Evolutionary conservation across 2,329 filamentous ascomycete genomes (phyloP).

Genomic region (Cadophora gregata): DNA sequence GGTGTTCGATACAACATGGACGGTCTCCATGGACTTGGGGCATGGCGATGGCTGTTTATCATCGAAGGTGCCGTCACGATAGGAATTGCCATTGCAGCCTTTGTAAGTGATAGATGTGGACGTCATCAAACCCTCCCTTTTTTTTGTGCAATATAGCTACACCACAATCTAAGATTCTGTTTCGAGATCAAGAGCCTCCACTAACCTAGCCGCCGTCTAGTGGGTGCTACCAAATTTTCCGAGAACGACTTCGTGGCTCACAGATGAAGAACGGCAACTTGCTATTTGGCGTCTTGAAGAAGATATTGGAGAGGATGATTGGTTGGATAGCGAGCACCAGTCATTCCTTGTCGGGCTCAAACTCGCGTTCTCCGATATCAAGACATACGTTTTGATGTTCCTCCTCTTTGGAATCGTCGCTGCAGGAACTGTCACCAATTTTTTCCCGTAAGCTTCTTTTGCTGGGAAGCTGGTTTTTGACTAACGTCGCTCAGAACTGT

Average conservation of each 20-base stretch:
- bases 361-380: conserved; percentile 60
- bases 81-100: conserved; percentile 60
- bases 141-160: neutral
- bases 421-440: conserved; percentile 67
- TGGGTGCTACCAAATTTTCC: conserved; percentile 70
- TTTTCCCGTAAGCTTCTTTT: conserved; percentile 57
- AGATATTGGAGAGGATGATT: conserved; percentile 70
- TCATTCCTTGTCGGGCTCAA: conserved; percentile 59
- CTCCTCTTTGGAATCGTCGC: conserved; percentile 61
- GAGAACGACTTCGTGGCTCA: conserved; percentile 61
- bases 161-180: neutral
- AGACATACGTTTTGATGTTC: conserved; percentile 46
- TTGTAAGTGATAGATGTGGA: conserved; percentile 48
- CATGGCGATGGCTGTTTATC: conserved; percentile 73
- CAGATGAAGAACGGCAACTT: conserved; percentile 60
- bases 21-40: conserved; percentile 58
- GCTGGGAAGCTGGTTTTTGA: conserved; percentile 54
- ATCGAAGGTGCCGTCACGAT: conserved; percentile 73
- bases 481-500: conserved; percentile 57
- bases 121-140: neutral
- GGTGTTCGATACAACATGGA: conserved; percentile 72
- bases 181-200: neutral
- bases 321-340: conserved; percentile 61
- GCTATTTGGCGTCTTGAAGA: conserved; percentile 67
- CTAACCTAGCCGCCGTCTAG: neutral